Evolutionary conservation across 345 rosid species (phyloP).

Genomic region (Erucastrum elatum): DNA sequence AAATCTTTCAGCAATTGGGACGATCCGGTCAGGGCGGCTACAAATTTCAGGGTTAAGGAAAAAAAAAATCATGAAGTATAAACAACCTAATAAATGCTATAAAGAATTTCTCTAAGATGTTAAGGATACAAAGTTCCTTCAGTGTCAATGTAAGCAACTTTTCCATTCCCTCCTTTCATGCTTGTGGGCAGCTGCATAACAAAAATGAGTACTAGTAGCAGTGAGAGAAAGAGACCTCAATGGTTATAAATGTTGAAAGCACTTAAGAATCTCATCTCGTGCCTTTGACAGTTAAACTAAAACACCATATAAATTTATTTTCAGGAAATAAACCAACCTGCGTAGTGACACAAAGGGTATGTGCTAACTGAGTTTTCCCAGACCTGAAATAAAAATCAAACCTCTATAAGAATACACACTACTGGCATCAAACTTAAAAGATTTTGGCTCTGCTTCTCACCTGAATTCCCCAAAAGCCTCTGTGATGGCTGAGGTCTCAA

Average conservation of each 20-base stretch:
- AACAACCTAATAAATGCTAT: not conserved
- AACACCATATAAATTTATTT: not conserved
- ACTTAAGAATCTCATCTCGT: not conserved
- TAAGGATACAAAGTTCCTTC: constrained; percentile 91
- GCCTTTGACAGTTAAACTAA: not conserved
- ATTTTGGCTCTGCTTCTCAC: constrained; percentile 44
- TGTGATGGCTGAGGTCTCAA: constrained; percentile 74
- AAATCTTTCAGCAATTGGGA: constrained; percentile 95
- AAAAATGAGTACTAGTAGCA: not conserved
- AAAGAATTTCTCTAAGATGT: not conserved
- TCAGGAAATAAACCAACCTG: constrained; percentile 54
- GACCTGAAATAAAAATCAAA: constrained; percentile 50
- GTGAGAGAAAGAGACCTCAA: not conserved
- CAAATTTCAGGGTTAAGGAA: constrained; percentile 36
- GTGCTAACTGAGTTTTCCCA: constrained; percentile 92
- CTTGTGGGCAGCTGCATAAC: constrained; percentile 72
- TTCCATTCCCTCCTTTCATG: constrained; percentile 91
- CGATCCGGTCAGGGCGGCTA: constrained; percentile 87
- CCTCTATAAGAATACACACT: constrained; percentile 1
- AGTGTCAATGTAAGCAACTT: constrained; percentile 89
- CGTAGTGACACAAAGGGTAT: constrained; percentile 80
- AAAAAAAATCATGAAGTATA: not conserved
- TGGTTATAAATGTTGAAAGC: not conserved
- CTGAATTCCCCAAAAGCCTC: constrained; percentile 96
- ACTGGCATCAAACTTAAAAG: not conserved